Evolutionary conservation across 441 rosid species (phyloP).

Genomic region (Eugenia klotzschiana): DNA sequence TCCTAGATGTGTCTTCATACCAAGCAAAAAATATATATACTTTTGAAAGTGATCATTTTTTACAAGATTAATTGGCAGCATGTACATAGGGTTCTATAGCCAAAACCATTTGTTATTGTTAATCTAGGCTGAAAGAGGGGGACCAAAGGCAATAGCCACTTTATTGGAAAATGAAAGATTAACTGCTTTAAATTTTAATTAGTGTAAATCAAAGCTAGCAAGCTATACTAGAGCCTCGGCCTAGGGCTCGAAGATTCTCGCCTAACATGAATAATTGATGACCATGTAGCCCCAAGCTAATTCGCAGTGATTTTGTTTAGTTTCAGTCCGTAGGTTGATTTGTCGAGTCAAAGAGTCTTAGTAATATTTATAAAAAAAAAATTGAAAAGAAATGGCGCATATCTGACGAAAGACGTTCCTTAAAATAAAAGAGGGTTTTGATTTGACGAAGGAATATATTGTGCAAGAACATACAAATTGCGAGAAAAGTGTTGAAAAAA

Average conservation of each 20-base stretch:
- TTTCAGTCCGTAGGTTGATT: background rate
- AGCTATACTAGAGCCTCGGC: background rate
- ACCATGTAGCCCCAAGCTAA: background rate
- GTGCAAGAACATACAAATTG: background rate
- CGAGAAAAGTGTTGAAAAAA: no score
- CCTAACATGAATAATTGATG: background rate
- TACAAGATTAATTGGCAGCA: background rate
- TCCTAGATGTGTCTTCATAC: background rate
- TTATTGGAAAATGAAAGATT: background rate
- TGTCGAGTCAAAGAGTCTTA: background rate
- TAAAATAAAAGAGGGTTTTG: background rate
- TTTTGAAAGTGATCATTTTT: background rate
- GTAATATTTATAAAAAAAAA: background rate
- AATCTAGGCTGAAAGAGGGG: background rate
- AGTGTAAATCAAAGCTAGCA: background rate
- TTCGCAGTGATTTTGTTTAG: background rate
- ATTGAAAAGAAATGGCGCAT: background rate
- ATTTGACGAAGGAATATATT: background rate
- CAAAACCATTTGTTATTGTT: background rate
- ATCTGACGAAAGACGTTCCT: background rate
- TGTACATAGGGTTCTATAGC: background rate
- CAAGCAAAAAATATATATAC: background rate
- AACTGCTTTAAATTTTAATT: background rate
- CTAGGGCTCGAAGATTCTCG: background rate
- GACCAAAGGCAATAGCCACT: background rate